These are phyloP conservation scores for Trichoderma parareesei DNA, from an alignment of 495 filamentous ascomycete species.

Conservation along the genomic window DNA sequence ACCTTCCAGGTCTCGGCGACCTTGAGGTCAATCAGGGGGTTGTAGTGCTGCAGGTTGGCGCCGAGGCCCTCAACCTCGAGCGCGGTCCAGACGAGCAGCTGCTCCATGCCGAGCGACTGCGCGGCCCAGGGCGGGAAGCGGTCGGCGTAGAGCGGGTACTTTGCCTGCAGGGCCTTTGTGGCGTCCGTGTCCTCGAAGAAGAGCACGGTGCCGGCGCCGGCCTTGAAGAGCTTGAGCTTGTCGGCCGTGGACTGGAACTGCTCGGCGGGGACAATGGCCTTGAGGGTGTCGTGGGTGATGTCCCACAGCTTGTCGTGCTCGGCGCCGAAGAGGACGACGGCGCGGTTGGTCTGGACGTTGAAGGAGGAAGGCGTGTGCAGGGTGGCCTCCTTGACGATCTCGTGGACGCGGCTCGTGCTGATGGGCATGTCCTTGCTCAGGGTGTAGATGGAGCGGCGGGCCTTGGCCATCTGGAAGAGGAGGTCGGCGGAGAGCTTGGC, in stretches of 20 bases:
- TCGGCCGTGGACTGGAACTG: constrained; percentile 39
- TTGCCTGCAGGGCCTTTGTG: neutral
- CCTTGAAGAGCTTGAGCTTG: constrained; percentile 44
- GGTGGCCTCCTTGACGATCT: constrained; percentile 46
- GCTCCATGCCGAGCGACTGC: constrained; percentile 59
- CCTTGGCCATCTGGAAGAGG: constrained; percentile 45
- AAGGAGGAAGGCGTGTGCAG: constrained; percentile 51
- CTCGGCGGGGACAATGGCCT: constrained; percentile 49
- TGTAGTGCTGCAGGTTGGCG: constrained; percentile 70
- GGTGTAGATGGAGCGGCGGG: constrained; percentile 51
- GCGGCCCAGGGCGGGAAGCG: constrained; percentile 54
- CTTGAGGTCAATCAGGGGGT: constrained; percentile 54
- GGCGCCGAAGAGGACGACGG: constrained; percentile 51
- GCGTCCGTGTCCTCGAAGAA: constrained; percentile 10
- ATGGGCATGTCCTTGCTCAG: constrained; percentile 50
- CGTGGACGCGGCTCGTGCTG: constrained; percentile 42
- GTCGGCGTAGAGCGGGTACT: constrained; percentile 41
- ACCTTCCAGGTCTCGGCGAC: constrained; percentile 50
- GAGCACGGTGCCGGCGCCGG: constrained; percentile 48
- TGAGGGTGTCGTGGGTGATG: constrained; percentile 44
- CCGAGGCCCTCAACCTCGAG: constrained; percentile 64
- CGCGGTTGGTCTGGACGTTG: constrained; percentile 59
- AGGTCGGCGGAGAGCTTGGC: constrained; percentile 24
- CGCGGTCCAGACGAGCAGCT: constrained; percentile 57
- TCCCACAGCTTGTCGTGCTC: constrained; percentile 63